Evolutionary conservation across 495 filamentous ascomycete genomes (phyloP).

Genomic region (Choiromyces venosus): DNA sequence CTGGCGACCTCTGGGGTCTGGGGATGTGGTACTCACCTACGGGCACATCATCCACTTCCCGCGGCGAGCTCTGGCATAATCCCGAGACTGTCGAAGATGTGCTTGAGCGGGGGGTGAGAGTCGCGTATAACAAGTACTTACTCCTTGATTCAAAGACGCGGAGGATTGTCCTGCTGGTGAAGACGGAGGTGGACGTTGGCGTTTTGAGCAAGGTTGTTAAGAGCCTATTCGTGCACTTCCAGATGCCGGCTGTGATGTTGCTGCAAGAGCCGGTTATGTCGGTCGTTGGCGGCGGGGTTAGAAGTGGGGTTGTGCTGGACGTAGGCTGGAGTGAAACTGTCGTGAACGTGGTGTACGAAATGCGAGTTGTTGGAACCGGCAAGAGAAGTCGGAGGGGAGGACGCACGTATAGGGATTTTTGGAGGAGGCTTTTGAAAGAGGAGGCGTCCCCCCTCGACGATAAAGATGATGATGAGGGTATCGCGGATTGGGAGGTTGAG

Average conservation of each 20-base stretch:
- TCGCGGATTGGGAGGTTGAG: constrained; percentile 42
- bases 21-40: not conserved
- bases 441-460: constrained; percentile 5
- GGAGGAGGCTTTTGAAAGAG: constrained; percentile 22
- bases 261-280: constrained; percentile 66
- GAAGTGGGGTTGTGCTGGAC: constrained; percentile 76
- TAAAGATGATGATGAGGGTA: constrained; percentile 16
- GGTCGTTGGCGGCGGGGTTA: constrained; percentile 71
- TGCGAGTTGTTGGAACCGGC: constrained; percentile 59
- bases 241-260: constrained; percentile 73
- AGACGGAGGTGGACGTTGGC: constrained; percentile 70
- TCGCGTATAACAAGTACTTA: constrained; percentile 79
- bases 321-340: constrained; percentile 87
- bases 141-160: constrained; percentile 72
- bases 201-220: constrained; percentile 68
- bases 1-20: constrained; percentile 55
- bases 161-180: constrained; percentile 63
- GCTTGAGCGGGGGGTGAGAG: constrained; percentile 74
- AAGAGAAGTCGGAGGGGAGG: constrained; percentile 67
- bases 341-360: constrained; percentile 79
- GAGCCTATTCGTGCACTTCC: constrained; percentile 71
- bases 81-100: constrained; percentile 78
- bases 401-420: constrained; percentile 56
- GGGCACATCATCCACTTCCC: not conserved
- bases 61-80: constrained; percentile 73